Evolutionary conservation across 192 early-diverging fungal genomes (phyloP).

Genomic region (Cetraspora pellucida): DNA sequence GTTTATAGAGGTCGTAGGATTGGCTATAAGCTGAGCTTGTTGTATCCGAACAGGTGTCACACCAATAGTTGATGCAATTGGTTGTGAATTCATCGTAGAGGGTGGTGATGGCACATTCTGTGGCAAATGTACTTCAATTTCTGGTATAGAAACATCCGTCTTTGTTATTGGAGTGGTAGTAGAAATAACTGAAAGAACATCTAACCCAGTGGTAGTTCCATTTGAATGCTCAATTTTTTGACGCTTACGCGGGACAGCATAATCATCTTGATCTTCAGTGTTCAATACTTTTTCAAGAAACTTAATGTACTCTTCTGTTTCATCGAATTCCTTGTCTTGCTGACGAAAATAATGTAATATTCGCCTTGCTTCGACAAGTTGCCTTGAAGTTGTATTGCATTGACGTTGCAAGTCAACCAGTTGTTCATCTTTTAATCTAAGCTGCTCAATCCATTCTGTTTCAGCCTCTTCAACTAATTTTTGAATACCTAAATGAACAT

Average conservation of each 20-base stretch:
- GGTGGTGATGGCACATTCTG: background rate
- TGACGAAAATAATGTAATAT: conserved; percentile 53
- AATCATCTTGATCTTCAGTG: conserved; percentile 20
- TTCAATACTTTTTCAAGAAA: conserved; percentile 60
- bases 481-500: conserved; percentile 56
- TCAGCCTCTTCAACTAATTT: conserved; percentile 71
- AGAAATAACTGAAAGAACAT: background rate
- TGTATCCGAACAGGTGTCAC: no score
- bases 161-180: background rate
- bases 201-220: background rate
- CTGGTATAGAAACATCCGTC: background rate
- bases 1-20: no score
- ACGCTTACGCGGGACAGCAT: background rate
- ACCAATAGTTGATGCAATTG: background rate
- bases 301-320: conserved; percentile 63
- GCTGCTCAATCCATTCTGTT: conserved; percentile 62
- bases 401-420: conserved; percentile 58
- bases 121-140: background rate
- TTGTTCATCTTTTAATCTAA: conserved; percentile 58
- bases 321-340: conserved; percentile 56
- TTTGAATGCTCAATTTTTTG: conserved; percentile 3
- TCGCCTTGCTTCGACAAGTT: conserved; percentile 57
- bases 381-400: conserved; percentile 54
- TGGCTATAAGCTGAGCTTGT: no score
- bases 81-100: background rate